Evolutionary conservation across 768 basidiomycete genomes (phyloP).

Genomic region (Suillus spraguei): DNA sequence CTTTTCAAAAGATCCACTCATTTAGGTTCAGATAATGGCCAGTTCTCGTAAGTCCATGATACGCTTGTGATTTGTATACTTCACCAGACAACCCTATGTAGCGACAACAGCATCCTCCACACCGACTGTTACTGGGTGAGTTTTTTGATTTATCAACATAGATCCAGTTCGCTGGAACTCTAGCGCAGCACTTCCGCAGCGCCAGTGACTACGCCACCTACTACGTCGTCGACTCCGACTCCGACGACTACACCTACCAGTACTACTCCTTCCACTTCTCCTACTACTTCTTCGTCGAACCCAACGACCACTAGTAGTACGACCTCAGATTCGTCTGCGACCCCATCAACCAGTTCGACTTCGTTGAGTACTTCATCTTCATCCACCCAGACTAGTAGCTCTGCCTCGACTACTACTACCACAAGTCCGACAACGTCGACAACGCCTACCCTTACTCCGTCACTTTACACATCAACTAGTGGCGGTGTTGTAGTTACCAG

Average conservation of each 20-base stretch:
- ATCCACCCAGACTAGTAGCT: not conserved
- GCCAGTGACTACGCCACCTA: not conserved
- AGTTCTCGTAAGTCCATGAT: slow-evolving; percentile 14
- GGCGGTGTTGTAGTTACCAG: not conserved
- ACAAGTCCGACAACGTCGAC: not conserved
- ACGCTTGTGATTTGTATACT: no score
- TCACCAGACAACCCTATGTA: not conserved
- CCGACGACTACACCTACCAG: not conserved
- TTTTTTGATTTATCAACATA: not conserved
- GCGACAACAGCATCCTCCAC: not conserved
- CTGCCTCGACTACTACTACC: not conserved
- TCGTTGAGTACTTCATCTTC: not conserved
- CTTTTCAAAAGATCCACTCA: slow-evolving; percentile 8
- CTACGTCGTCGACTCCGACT: not conserved
- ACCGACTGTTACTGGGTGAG: slow-evolving; percentile 11
- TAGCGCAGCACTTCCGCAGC: not conserved
- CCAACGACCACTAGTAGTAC: slow-evolving; percentile 1
- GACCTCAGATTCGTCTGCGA: slow-evolving; percentile 5
- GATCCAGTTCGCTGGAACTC: not conserved
- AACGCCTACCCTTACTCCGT: slow-evolving; percentile 6
- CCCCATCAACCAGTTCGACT: not conserved
- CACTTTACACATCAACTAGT: slow-evolving; percentile 10
- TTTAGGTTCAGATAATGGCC: slow-evolving; percentile 11
- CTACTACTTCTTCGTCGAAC: not conserved
- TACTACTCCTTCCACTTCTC: slow-evolving; percentile 6